phyloP scores from a whole-genome alignment of 2,329 filamentous ascomycete species.

The Diaporthe sp. region DNA sequence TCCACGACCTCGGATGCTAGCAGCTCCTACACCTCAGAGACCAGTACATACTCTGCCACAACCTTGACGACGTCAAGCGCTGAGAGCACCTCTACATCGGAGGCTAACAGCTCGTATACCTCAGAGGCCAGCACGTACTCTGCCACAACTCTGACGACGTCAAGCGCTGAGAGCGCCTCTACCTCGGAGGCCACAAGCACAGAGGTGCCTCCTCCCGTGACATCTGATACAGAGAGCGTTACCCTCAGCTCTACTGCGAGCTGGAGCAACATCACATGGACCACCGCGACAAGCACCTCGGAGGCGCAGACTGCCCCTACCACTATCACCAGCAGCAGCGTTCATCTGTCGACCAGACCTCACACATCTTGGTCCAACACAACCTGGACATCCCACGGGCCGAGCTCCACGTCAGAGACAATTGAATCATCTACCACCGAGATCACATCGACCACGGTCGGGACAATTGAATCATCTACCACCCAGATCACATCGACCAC shows the following conservation, averaged over 20 bases:
- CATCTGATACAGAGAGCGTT: neutral
- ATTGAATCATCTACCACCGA: neutral
- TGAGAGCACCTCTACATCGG: slow-evolving; percentile 4
- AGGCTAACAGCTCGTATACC: neutral
- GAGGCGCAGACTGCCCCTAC: slow-evolving; percentile 19
- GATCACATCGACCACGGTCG: neutral
- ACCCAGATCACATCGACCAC: slow-evolving; percentile 24
- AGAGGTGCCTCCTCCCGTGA: slow-evolving; percentile 8
- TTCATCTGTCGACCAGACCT: slow-evolving; percentile 31
- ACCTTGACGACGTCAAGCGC: slow-evolving; percentile 13
- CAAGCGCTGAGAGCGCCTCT: neutral
- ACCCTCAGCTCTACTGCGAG: slow-evolving; percentile 15
- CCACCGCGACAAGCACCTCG: neutral
- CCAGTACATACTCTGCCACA: neutral
- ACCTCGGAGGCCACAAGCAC: neutral
- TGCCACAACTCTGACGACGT: slow-evolving; percentile 8
- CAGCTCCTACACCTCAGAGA: neutral
- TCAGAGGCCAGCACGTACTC: neutral
- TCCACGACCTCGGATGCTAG: neutral
- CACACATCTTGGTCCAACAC: slow-evolving; percentile 25
- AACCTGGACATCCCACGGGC: slow-evolving; percentile 30
- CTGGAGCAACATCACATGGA: slow-evolving; percentile 23
- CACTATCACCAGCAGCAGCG: slow-evolving; percentile 21
- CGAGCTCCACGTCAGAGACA: slow-evolving; percentile 16
- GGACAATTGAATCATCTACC: neutral